Evolutionary conservation across 257 asterid genomes (phyloP).

Genomic region (Verbascum thapsus): DNA sequence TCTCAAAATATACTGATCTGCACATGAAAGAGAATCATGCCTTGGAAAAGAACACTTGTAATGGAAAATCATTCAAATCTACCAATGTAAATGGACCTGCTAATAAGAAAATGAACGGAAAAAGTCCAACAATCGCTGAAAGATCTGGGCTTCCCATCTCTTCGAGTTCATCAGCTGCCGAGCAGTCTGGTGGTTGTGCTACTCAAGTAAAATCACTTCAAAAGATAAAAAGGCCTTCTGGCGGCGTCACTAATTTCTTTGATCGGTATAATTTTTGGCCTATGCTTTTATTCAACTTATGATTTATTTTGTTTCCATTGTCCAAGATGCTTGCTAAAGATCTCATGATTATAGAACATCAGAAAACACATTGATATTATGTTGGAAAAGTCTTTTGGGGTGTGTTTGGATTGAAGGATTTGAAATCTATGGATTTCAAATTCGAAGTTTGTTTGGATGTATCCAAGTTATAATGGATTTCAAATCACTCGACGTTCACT

Average conservation of each 20-base stretch:
- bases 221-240: constrained; percentile 53
- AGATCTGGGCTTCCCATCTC: constrained; percentile 33
- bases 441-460: too few relatives aligned
- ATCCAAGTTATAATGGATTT: too few relatives aligned
- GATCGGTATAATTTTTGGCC: constrained; percentile 52
- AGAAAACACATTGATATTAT: background rate
- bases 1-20: constrained; percentile 41
- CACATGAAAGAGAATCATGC: constrained; percentile 40
- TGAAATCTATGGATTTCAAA: too few relatives aligned
- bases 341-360: background rate
- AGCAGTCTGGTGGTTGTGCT: constrained; percentile 31
- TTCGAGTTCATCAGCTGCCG: constrained; percentile 37
- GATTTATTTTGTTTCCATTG: constrained; percentile 12
- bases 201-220: constrained; percentile 44
- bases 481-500: too few relatives aligned
- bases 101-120: constrained; percentile 38
- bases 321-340: constrained; percentile 14
- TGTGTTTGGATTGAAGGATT: too few relatives aligned
- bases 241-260: constrained; percentile 55
- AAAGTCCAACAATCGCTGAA: constrained; percentile 36
- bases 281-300: constrained; percentile 23
- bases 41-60: constrained; percentile 38
- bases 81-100: constrained; percentile 34
- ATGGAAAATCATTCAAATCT: constrained; percentile 40
- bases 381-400: background rate